Conservation (phyloP, 202 grass and related monocot species). For the Panicum hallii region DNA sequence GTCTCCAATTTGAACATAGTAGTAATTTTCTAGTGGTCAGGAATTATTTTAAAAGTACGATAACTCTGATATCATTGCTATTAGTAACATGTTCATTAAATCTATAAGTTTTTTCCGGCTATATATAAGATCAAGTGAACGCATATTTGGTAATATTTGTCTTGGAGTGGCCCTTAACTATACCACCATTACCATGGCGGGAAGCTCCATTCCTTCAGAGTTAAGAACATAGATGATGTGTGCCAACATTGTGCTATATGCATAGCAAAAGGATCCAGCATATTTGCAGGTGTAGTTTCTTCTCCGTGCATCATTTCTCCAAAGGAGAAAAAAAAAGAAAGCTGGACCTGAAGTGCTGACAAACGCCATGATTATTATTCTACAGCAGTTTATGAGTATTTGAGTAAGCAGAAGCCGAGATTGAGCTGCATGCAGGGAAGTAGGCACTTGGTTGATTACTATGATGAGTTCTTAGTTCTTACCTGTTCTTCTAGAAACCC, state of each 20-base stretch:
- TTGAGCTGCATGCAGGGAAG: neutral
- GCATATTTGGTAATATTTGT: no score
- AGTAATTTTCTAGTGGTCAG: neutral
- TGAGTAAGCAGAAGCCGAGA: neutral
- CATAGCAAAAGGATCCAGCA: neutral
- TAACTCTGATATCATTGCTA: neutral
- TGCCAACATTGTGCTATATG: neutral
- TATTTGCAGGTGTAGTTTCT: neutral
- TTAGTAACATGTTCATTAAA: neutral
- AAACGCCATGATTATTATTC: neutral
- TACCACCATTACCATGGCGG: neutral
- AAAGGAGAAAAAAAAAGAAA: neutral
- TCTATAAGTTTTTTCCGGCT: neutral
- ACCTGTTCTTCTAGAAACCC: conserved; percentile 47
- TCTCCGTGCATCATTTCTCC: neutral
- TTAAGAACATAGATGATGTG: neutral
- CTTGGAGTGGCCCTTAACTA: no score
- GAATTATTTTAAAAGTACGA: neutral
- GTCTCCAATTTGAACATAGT: neutral
- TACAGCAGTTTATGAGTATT: neutral
- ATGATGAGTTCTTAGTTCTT: neutral
- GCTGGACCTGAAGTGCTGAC: neutral
- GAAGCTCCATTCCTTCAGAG: neutral
- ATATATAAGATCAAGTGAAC: no score
- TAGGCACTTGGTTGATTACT: neutral